A percentile compares a stretch with the other conserved stretches of the same genome.
Conservation (phyloP, 768 basidiomycete genomes). For the Chalciporus piperatus region DNA sequence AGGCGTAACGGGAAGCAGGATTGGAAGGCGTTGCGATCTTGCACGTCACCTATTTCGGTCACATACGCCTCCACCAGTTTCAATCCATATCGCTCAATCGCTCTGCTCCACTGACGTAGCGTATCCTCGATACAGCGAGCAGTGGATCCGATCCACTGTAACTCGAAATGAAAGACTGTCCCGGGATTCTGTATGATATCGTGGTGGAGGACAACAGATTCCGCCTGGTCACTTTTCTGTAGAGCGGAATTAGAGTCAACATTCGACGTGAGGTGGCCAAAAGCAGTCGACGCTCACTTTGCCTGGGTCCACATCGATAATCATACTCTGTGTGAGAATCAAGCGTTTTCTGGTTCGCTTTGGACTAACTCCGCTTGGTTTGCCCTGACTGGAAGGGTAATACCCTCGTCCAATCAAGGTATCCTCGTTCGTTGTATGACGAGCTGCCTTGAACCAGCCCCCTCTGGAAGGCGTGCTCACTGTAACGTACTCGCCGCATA, state of each 20-base stretch:
- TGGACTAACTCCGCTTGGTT: conserved; percentile 36
- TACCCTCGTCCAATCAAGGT: conserved; percentile 31
- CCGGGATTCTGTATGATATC: conserved; percentile 93
- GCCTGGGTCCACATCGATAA: conserved; percentile 80
- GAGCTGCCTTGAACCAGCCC: conserved; percentile 63
- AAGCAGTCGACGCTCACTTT: conserved; percentile 47
- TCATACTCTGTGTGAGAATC: conserved; percentile 84
- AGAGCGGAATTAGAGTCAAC: conserved; percentile 8
- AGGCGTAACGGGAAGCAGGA: conserved; percentile 83
- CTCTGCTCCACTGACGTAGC: conserved; percentile 74
- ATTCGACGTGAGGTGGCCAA: background rate
- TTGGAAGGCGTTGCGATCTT: conserved; percentile 85
- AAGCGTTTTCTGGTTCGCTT: conserved; percentile 56
- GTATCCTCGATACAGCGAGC: conserved; percentile 89
- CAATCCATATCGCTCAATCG: conserved; percentile 86
- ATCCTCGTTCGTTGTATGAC: conserved; percentile 45
- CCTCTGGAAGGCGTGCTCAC: conserved; percentile 58
- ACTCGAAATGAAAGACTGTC: conserved; percentile 96
- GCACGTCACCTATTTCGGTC: conserved; percentile 85
- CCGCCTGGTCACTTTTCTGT: conserved; percentile 85
- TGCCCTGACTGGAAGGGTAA: conserved; percentile 37
- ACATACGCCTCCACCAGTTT: conserved; percentile 93
- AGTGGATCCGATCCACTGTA: conserved; percentile 96
- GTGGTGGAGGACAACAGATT: conserved; percentile 85
- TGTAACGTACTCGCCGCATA: conserved; percentile 74